phyloP scores from a whole-genome alignment of 768 basidiomycete species.

The Boletus reticulatus region DNA sequence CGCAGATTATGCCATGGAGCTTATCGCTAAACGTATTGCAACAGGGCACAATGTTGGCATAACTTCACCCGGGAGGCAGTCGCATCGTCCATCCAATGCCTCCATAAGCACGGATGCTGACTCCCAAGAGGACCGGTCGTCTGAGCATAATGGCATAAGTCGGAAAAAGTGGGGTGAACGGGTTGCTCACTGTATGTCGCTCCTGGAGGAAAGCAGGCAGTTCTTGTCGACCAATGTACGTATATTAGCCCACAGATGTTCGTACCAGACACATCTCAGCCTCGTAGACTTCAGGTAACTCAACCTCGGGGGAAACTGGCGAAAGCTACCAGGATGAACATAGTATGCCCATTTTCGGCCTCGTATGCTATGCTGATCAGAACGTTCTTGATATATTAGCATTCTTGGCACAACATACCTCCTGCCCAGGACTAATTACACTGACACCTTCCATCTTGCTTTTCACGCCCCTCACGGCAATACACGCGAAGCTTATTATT shows the following conservation, averaged over 20 bases:
- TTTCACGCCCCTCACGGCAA: conserved; percentile 55
- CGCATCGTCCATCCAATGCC: conserved; percentile 15
- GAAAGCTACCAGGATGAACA: conserved; percentile 23
- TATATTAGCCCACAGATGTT: conserved; percentile 13
- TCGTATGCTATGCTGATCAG: neutral
- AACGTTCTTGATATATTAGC: conserved; percentile 34
- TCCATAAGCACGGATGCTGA: conserved; percentile 8
- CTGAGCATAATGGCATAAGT: conserved; percentile 31
- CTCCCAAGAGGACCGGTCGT: neutral
- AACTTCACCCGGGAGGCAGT: conserved; percentile 19
- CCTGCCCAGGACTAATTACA: conserved; percentile 58
- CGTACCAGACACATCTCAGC: neutral
- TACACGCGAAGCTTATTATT: conserved; percentile 44
- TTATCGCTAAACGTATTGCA: conserved; percentile 60
- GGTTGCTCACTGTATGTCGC: conserved; percentile 44
- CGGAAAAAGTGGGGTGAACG: conserved; percentile 60
- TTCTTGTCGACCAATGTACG: conserved; percentile 38
- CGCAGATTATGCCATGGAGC: conserved; percentile 66
- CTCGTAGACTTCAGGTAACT: conserved; percentile 10
- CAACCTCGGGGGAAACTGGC: neutral
- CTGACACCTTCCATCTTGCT: conserved; percentile 46
- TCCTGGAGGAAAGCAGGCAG: conserved; percentile 41
- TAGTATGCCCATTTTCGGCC: conserved; percentile 30
- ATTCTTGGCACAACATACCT: conserved; percentile 57
- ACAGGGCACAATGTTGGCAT: conserved; percentile 50